Evolutionary conservation across 352 stramenopile species (phyloP).

Genomic region (Phytophthora vignae): DNA sequence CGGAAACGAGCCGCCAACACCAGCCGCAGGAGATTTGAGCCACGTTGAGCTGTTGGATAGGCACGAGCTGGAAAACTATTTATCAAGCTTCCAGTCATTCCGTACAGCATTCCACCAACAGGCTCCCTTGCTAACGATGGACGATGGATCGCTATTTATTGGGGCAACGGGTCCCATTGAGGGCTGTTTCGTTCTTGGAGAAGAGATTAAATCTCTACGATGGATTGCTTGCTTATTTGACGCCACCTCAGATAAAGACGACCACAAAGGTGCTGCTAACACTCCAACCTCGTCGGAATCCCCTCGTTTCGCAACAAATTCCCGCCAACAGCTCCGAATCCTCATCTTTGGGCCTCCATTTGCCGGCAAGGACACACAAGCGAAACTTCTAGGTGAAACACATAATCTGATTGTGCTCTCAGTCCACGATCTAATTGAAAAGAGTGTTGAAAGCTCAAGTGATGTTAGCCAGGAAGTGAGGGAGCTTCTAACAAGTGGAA

Average conservation of each 20-base stretch:
- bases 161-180: slow-evolving; percentile 52
- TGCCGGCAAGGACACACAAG: slow-evolving; percentile 65
- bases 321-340: slow-evolving; percentile 48
- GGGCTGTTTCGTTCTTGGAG: slow-evolving; percentile 59
- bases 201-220: slow-evolving; percentile 72
- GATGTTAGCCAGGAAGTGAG: slow-evolving; percentile 41
- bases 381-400: slow-evolving; percentile 50
- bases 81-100: slow-evolving; percentile 46
- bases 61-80: slow-evolving; percentile 58
- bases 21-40: slow-evolving; percentile 10
- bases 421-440: slow-evolving; percentile 51
- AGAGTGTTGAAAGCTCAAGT: slow-evolving; percentile 38
- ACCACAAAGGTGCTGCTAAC: not conserved
- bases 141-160: slow-evolving; percentile 55
- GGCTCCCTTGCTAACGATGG: slow-evolving; percentile 27
- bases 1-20: not conserved
- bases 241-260: not conserved
- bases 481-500: slow-evolving; percentile 41
- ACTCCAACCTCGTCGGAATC: not conserved
- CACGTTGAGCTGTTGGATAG: slow-evolving; percentile 30
- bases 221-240: slow-evolving; percentile 48
- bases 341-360: slow-evolving; percentile 71
- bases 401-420: slow-evolving; percentile 67
- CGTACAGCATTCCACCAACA: slow-evolving; percentile 15
- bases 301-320: not conserved